Base-by-base conservation (phyloP, 2,329 filamentous ascomycete genomes). In the Fusarium aywerte region DNA sequence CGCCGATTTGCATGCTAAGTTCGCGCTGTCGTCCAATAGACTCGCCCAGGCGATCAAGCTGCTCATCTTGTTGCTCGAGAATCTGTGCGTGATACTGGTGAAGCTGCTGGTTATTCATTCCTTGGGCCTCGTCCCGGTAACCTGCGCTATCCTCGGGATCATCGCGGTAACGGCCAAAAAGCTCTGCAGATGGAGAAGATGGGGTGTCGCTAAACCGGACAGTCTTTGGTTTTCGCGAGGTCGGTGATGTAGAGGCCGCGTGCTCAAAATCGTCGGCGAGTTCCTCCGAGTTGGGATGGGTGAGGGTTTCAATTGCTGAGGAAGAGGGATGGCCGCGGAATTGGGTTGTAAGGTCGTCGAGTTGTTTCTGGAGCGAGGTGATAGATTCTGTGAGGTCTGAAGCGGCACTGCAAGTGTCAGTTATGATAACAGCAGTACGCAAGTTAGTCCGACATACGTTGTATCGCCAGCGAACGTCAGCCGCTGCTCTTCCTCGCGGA, bases 1-100 rank as follows among this genome's bases (percentile, higher is more conserved):
- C 92, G 29, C 96, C 95, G 74, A 99, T 98, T 81, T 96, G 92
- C 82, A 97, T 96, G 76, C 91, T 94, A 64, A 99, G 84, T 81
- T 98, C 92, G 48, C 96, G 85, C 82, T 98, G 96, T 36, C 96
- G 88, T 5, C 92, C 87, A 70, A 99, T 97, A 58, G 89, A 92
- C 73, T 89, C 87, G n/a, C 94, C 92, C 5, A 99, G 82, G 11
- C 86, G 84, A 77, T 98, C 95, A n/a, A 99, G 85, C 77, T 97
- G 93, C 68, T 92, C 91, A 76, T 99, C 96, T 79, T 99, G 96
- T 65, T 97, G 90, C n/a, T 86, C 85, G 35, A 99, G 83, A 25
- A 97, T 89, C 65, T 89, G 88, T 56, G 85, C 82, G 80, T 99
- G 96, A 78, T 96, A 94, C 21, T 86, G 84, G 80, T 97, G 92